Conservation (phyloP, 805 yeast genomes). For the Saccharomyces cerevisiae region DNA sequence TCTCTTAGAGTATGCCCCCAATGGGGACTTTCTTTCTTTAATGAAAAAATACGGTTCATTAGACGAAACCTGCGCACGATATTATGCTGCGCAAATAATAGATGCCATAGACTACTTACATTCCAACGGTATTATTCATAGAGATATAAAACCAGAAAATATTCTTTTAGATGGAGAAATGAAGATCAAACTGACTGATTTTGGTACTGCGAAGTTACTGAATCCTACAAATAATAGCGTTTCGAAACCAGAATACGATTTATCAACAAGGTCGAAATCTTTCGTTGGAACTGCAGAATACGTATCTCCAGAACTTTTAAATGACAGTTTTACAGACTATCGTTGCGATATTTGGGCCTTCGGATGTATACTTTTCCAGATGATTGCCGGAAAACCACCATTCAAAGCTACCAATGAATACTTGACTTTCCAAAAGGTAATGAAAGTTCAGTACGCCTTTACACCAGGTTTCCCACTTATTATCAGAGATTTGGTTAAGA, state of each 20-base stretch:
- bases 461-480: slow-evolving; percentile 77
- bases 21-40: slow-evolving; percentile 64
- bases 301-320: slow-evolving; percentile 72
- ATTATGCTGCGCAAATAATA: slow-evolving; percentile 64
- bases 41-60: slow-evolving; percentile 64
- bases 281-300: slow-evolving; percentile 85
- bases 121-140: slow-evolving; percentile 64
- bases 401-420: slow-evolving; percentile 79
- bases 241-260: slow-evolving; percentile 44
- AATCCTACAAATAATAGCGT: slow-evolving; percentile 38
- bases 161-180: slow-evolving; percentile 54
- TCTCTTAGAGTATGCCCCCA: slow-evolving; percentile 69
- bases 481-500: slow-evolving; percentile 63
- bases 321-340: slow-evolving; percentile 72
- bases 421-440: slow-evolving; percentile 71
- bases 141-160: slow-evolving; percentile 82
- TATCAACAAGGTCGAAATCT: slow-evolving; percentile 63
- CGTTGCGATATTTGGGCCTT: slow-evolving; percentile 99
- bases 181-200: slow-evolving; percentile 68
- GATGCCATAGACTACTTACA: slow-evolving; percentile 71
- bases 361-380: slow-evolving; percentile 90
- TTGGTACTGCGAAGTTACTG: slow-evolving; percentile 72
- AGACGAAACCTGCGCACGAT: slow-evolving; percentile 58
- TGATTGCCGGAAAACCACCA: slow-evolving; percentile 90
- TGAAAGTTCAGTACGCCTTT: slow-evolving; percentile 72